Evolutionary conservation across 495 filamentous ascomycete species (phyloP).

Genomic region (Parathielavia appendiculata): DNA sequence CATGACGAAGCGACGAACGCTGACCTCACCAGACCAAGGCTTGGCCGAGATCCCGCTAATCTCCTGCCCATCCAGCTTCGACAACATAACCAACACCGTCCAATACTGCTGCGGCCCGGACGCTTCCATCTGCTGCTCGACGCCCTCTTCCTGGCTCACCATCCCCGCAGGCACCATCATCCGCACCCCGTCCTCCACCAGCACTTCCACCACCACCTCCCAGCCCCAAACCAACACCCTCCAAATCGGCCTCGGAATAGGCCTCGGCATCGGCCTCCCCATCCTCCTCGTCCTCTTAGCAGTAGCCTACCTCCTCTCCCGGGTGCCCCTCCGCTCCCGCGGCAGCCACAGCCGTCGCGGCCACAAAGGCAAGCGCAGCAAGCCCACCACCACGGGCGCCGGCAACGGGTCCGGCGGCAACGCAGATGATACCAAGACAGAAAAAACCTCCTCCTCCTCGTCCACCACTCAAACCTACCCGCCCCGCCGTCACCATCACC

Average conservation of each 20-base stretch:
- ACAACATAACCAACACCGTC: conserved; percentile 5
- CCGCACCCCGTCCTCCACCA: background rate
- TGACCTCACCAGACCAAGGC: background rate
- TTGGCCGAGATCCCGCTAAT: conserved; percentile 14
- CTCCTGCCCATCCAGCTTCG: conserved; percentile 17
- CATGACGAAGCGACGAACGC: background rate
- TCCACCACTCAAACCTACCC: background rate
- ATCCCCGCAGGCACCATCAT: conserved; percentile 18
- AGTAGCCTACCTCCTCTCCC: conserved; percentile 12
- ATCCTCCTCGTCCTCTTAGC: conserved; percentile 14
- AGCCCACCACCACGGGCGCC: background rate
- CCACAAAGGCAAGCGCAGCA: background rate
- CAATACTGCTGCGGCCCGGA: conserved; percentile 23
- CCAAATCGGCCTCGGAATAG: conserved; percentile 18
- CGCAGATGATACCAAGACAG: background rate
- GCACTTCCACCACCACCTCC: conserved; percentile 2
- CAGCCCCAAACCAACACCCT: background rate
- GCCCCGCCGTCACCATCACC: background rate
- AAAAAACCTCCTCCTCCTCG: background rate
- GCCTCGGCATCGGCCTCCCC: conserved; percentile 20
- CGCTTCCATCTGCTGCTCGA: conserved; percentile 14
- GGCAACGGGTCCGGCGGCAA: background rate
- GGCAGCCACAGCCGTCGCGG: background rate
- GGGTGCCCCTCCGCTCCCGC: background rate
- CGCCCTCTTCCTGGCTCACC: background rate